Base-by-base conservation (phyloP, 2,329 filamentous ascomycete species). In the Metarhizium sp. region DNA sequence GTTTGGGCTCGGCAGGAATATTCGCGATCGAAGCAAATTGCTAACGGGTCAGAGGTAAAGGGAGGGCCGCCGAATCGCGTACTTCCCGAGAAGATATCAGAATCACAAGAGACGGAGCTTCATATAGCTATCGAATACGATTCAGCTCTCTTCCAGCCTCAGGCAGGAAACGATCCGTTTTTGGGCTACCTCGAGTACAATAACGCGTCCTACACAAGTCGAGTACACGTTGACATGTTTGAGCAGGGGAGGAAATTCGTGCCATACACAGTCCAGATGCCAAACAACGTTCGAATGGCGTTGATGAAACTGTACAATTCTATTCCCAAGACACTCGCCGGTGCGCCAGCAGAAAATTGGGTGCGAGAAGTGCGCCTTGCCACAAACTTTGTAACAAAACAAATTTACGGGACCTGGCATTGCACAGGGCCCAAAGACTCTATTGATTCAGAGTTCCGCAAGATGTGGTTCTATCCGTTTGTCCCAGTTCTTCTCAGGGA, bases 1-100 rank as follows among this genome's bases (percentile, higher is more conserved):
- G 57, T 76, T 13, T 76, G 68, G 63, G 74, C 66, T 11, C 66
- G 69, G n/a, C 72, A 76, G 55, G 72, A 75, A 58, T 69, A 73
- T 38, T 69, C 69, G 54, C 69, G 74, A 1, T 63, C 67, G n/a
- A 57, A 61, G 57, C 60, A 61, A 50, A 61, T 66, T 52, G 55
- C 58, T 36, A 59, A 62, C 40, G 61, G 63, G 36, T 59, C 56
- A 11, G 53, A 57, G 1, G 52, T 63, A 6, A 53, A 56, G 25
- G 58, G 46, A 16, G 60, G 59, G 1, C 57, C 62, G 0, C 51
- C 59, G 5, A 59, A 66, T 16, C 64, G 62, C 34, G 52, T 59
- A 13, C 45, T 64, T 2, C 63, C 66, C 0, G 57, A 60, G 5
- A 57, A 63, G 29, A 48, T 53, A 5, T 51, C 58, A 1, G 58